Evolutionary conservation across 306 rosid genomes (phyloP), one percentile per base, ranked within the genome.

Genomic region (Nissolia schottii): DNA sequence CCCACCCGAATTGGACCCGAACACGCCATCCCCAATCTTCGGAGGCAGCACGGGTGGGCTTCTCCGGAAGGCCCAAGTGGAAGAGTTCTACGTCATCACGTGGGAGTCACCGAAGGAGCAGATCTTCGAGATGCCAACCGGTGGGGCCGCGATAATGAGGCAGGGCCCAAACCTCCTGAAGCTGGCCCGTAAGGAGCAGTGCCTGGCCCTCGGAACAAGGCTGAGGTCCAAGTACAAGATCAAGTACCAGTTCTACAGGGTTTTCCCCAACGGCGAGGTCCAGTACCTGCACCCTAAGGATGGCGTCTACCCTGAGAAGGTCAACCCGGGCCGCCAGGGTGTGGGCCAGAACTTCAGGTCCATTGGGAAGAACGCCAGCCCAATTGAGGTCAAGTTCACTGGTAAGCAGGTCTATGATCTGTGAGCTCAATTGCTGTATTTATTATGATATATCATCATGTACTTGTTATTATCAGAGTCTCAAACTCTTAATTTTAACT

Each of bases 251-350:
- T 94, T 94, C 74, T 94, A 94, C 64, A 89, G 99, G 95, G 99
- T 94, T 7, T 94, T 94, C 71, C 99, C 99, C 5, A 94, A 88
- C 60, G 99, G 99, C 0, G 97, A 94, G 64, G 99, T 91, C 11
- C 99, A 94, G 71, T 94, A 94, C 56, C 78, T 94, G 90, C 98
- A 93, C 59, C 99, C 97, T 0, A 94, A 94, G 72, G 99, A 94
- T 48, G 99, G 99, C 1, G 98, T 93, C 2, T 94, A 94, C 82
- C 99, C 99, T 0, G 99, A 94, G 87, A 94, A 94, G 90, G 99
- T 94, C 15, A 94, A 94, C 84, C 86, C 96, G 0, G 99, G 97
- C 24, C 89, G 99, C 57, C 74, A 89, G 86, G 99, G 99, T 2
- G 99, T 91, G 23, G 99, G 97, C 0, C 61, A 0, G 84, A 94